These are phyloP conservation scores for Balansia obtecta DNA, from an alignment of 2,329 filamentous ascomycete genomes.

Conservation along the genomic window DNA sequence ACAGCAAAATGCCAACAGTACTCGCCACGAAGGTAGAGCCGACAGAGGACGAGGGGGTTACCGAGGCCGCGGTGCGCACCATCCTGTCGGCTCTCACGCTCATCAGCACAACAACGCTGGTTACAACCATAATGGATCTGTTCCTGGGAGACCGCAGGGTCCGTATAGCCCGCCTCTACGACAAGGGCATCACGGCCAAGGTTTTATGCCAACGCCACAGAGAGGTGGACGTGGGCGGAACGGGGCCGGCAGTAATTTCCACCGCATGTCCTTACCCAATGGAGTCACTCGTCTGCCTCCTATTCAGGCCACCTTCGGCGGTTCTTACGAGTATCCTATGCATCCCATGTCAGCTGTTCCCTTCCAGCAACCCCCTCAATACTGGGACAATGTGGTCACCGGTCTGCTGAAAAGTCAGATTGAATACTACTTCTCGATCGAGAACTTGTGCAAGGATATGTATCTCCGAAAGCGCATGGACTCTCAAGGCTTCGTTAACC, in stretches of 20 bases:
- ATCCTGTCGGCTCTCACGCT: conserved; percentile 21
- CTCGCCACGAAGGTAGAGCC: conserved; percentile 25
- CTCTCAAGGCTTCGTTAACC: conserved; percentile 77
- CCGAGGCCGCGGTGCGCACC: conserved; percentile 33
- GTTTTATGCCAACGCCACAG: conserved; percentile 21
- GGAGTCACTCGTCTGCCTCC: conserved; percentile 22
- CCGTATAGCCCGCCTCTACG: conserved; percentile 33
- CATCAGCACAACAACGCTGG: conserved; percentile 19
- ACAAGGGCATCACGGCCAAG: conserved; percentile 25
- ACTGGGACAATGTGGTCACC: conserved; percentile 39
- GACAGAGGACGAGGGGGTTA: conserved; percentile 31
- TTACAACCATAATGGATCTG: conserved; percentile 23
- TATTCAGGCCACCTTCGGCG: conserved; percentile 22
- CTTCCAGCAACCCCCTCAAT: conserved; percentile 26
- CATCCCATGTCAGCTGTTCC: conserved; percentile 25
- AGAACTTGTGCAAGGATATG: conserved; percentile 89
- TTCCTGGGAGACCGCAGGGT: conserved; percentile 21
- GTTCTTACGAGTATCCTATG: conserved; percentile 27
- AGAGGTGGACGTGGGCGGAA: conserved; percentile 24
- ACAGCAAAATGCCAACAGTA: conserved; percentile 11
- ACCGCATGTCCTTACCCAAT: conserved; percentile 28
- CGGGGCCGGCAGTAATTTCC: conserved; percentile 19
- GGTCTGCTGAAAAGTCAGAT: conserved; percentile 39
- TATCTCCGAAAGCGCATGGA: conserved; percentile 90
- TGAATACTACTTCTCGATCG: conserved; percentile 94